Base-by-base conservation (phyloP, 108 stramenopile genomes). In the Cyclostephanos tholiformis region DNA sequence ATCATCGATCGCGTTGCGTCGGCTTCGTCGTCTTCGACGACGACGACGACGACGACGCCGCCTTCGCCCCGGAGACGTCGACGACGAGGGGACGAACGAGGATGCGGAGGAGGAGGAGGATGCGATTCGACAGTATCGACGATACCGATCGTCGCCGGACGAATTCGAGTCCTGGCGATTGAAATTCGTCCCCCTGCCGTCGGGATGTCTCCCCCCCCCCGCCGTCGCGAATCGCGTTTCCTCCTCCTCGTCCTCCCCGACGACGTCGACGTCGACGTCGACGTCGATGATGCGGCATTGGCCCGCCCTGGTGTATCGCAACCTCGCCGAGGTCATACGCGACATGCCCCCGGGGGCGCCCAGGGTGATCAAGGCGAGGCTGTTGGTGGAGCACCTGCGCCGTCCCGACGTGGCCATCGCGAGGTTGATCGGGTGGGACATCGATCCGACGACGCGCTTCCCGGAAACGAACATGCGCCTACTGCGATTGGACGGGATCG, bases 251-350 rank as follows among this genome's bases (percentile, higher is more conserved):
- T n/a, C n/a, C n/a, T n/a, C n/a, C n/a, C n/a, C n/a, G n/a, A n/a
- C n/a, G n/a, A n/a, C n/a, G n/a, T 22, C 49, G 30, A 56, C n/a
- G n/a, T 14, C 51, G 61, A 38, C 61, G 22, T 39, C 9, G 7
- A 2, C 63, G 26, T n/a, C 26, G 0, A 20, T 48, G n/a, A 19
- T 69, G 48, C 41, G 62, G 20, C 46, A 62, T 17, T 76, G 75
- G 75, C 75, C 75, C 32, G 75, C 75, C 11, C 27, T 76, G 25
- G 12, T 76, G 19, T 76, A 76, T 46, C 19, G 29, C 10, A 69
- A 39, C 30, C 48, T 61, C 10, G 61, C 29, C 14, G 68, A 76
- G 62, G 23, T 69, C 12, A 19, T 76, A 14, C 67, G 68, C 6
- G 75, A 76, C 64, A 36, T 69, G 0, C 43, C 68, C 29, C 41